Evolutionary conservation across 2,329 filamentous ascomycete genomes (phyloP), one percentile per base, ranked within the genome.

Genomic region (Ophiostoma sp.): DNA sequence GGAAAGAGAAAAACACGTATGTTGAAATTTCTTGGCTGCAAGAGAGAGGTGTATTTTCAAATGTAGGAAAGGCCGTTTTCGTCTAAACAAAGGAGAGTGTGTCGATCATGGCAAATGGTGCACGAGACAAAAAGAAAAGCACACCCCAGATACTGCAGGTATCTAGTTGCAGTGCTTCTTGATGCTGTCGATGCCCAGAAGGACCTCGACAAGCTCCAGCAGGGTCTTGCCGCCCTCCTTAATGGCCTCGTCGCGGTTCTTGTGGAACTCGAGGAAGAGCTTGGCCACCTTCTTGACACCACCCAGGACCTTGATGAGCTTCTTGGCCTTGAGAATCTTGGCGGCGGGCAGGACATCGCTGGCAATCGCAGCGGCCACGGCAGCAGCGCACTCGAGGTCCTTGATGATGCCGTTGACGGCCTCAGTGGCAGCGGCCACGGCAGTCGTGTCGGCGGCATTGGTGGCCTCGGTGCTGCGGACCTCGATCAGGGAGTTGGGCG

Each of bases 291-390:
- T 73, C 64, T 73, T 73, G 55, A 70, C 42, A 2, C 71, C 71
- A 36, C 71, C 71, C 12, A 73, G 71, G 3, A 36, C 71, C 66
- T 73, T 70, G 64, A 73, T 64, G 19, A 73, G 71, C 31, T 59
- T 39, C 66, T 73, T 73, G 64, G 45, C 71, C 71, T 73, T 70
- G 66, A 70, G 64, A 15, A 73, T 28, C 71, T 73, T 73, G 39
- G 71, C 71, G 1, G 71, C 71, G 2, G 71, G 71, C 52, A 72
- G 39, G 12, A 72, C 9, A 31, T 69, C 71, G 48, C 64, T n/a
- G 1, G 71, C 71, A 19, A 72, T 52, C 11, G 71, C 71, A 0
- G 71, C 71, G 0, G 31, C 64, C 36, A 50, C 63, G 12, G 64
- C 69, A 3, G 69, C 69, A 9, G 69, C 69, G 39, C 69, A 71